Base-by-base conservation (phyloP, 257 asterid genomes). In the Plantago major region DNA sequence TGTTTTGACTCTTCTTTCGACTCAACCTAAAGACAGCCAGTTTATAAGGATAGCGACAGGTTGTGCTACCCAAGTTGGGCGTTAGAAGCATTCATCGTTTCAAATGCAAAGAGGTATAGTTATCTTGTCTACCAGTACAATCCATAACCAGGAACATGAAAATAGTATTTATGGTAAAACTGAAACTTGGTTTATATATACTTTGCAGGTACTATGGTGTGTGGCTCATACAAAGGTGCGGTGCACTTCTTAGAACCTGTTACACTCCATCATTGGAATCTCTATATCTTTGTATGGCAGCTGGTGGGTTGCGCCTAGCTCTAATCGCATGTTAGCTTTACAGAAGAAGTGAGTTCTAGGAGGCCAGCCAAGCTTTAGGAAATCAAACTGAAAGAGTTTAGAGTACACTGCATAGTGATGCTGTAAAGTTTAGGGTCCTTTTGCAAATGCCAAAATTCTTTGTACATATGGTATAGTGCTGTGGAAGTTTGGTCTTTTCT, bases 51-150 rank as follows among this genome's bases (percentile, higher is more conserved):
- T 60, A 46, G 14, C 86, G 69, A 74, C 86, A 45, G 76, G 10
- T 69, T 75, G 68, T 86, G 91, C 59, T 88, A 82, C 58, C 84
- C 98, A 46, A 84, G 86, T 60, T 91, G 98, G 98, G 96, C 95
- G 56, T 70, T 91, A 69, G 95, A 91, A 86, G 98, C 95, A 60
- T 88, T 91, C 67, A 65, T 91, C 45, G 69, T 91, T 56, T 76
- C 98, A 66, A 91, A 89, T 73, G 96, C 98, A 9, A 76, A 74
- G 70, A 84, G 85, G 96, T 91, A 22, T n/a, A n/a, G n/a, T n/a
- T n/a, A n/a, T 15, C 65, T 51, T 11, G 3, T 46, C 5, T 16
- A 15, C 4, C 22, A 47, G n/a, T 47, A 22, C 26, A 22, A 22
- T 22, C 26, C 2, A 22, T 22, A 22, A 2, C 1, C 26, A 22